phyloP scores from a whole-genome alignment of 306 rosid species.

The Urtica urens region DNA sequence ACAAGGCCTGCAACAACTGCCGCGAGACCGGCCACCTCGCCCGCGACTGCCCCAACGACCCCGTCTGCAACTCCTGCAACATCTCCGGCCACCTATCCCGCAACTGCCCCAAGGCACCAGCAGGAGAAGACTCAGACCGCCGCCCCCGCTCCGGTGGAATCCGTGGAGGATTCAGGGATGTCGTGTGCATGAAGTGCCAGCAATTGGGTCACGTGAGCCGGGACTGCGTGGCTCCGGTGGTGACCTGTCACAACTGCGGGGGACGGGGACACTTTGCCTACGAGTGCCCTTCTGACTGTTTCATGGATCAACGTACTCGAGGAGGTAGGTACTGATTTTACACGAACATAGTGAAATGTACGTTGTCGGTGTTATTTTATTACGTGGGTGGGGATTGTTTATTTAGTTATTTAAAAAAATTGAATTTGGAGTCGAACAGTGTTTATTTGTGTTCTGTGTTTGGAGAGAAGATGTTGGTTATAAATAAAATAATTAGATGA shows the following conservation, averaged over 20 bases:
- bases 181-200: conserved; percentile 86
- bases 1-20: conserved; percentile 98
- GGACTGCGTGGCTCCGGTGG: conserved; percentile 93
- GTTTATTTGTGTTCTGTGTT: too few relatives aligned
- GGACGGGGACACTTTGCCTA: conserved; percentile 95
- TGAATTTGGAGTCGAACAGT: too few relatives aligned
- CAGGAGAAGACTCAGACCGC: conserved; percentile 47
- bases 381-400: too few relatives aligned
- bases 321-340: conserved; percentile 75
- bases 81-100: conserved; percentile 93
- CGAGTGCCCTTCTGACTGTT: conserved; percentile 94
- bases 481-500: too few relatives aligned
- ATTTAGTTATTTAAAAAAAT: too few relatives aligned
- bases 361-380: conserved; percentile 9
- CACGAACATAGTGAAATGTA: too few relatives aligned
- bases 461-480: too few relatives aligned
- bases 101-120: conserved; percentile 82
- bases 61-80: conserved; percentile 87
- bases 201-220: conserved; percentile 93
- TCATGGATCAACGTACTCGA: conserved; percentile 74
- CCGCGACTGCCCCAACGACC: conserved; percentile 94
- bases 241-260: conserved; percentile 96
- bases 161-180: conserved; percentile 45
- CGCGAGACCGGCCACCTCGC: conserved; percentile 95
- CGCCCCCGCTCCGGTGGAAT: conserved; percentile 26